Percentiles rank a stretch among this genome's conserved stretches.
phyloP scores from a whole-genome alignment of 2,329 filamentous ascomycete species.

The Alternaria dauci region DNA sequence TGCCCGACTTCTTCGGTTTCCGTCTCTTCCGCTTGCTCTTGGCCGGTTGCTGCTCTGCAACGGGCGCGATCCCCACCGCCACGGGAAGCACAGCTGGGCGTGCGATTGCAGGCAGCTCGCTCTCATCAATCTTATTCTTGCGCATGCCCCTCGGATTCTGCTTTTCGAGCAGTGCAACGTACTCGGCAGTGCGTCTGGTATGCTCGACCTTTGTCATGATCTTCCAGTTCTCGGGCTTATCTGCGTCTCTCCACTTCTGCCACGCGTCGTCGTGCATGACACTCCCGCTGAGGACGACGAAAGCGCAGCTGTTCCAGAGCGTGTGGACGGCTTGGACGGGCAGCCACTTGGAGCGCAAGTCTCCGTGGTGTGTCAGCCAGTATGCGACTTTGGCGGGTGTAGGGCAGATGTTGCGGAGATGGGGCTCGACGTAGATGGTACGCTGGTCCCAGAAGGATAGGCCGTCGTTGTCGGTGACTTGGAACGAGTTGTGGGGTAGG shows the following conservation, averaged over 20 bases:
- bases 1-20: constrained; percentile 22
- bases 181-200: constrained; percentile 42
- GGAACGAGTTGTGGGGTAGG: constrained; percentile 37
- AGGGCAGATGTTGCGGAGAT: constrained; percentile 40
- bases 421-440: constrained; percentile 51
- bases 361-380: constrained; percentile 42
- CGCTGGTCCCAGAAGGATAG: constrained; percentile 48
- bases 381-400: constrained; percentile 42
- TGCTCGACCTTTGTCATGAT: constrained; percentile 49
- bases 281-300: constrained; percentile 46
- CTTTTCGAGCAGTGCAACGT: constrained; percentile 35
- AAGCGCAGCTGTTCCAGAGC: constrained; percentile 46
- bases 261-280: constrained; percentile 42
- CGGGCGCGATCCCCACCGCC: constrained; percentile 6
- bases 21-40: constrained; percentile 37
- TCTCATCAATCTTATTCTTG: constrained; percentile 9
- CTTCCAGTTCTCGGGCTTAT: constrained; percentile 44
- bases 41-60: constrained; percentile 13
- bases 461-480: constrained; percentile 38
- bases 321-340: constrained; percentile 46
- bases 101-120: constrained; percentile 28
- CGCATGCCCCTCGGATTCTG: constrained; percentile 33
- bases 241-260: constrained; percentile 40
- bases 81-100: constrained; percentile 28
- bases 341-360: constrained; percentile 43